These are phyloP conservation scores for Paraphoma sp. DNA, from an alignment of 2,329 filamentous ascomycete genomes.

Conservation along the genomic window DNA sequence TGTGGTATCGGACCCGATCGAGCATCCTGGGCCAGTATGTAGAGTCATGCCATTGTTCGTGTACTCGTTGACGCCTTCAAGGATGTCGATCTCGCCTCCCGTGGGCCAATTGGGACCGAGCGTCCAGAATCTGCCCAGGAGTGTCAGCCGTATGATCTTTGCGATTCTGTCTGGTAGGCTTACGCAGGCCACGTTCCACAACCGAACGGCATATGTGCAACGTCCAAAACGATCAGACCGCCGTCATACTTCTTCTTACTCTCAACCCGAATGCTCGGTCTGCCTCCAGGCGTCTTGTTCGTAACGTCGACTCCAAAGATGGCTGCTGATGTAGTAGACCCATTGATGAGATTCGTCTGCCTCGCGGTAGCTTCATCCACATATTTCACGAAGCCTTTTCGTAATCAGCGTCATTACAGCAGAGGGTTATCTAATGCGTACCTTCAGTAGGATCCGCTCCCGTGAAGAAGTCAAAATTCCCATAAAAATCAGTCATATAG, in stretches of 20 bases:
- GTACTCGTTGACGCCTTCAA: constrained; percentile 56
- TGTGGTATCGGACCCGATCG: constrained; percentile 43
- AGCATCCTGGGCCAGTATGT: constrained; percentile 55
- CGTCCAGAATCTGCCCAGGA: constrained; percentile 37
- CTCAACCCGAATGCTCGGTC: constrained; percentile 56
- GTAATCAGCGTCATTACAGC: constrained; percentile 8
- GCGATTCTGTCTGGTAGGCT: constrained; percentile 4
- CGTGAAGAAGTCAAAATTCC: constrained; percentile 53
- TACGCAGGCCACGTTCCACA: constrained; percentile 61
- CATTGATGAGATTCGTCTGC: constrained; percentile 50
- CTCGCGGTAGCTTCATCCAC: constrained; percentile 48
- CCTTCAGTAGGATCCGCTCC: constrained; percentile 54
- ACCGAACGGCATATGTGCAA: constrained; percentile 59
- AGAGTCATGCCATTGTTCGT: constrained; percentile 54
- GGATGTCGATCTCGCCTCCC: constrained; percentile 58
- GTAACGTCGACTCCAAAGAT: constrained; percentile 56
- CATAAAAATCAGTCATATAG: constrained; percentile 54
- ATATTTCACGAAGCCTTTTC: constrained; percentile 49
- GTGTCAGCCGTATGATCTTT: constrained; percentile 11
- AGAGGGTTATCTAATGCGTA: background rate
- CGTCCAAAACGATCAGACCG: constrained; percentile 58
- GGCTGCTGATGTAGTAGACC: constrained; percentile 39
- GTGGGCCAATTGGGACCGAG: constrained; percentile 39
- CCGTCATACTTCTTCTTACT: constrained; percentile 55
- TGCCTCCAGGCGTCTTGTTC: constrained; percentile 46